Evolutionary conservation across 2,329 filamentous ascomycete genomes (phyloP).

Genomic region (Colletotrichum navitas): DNA sequence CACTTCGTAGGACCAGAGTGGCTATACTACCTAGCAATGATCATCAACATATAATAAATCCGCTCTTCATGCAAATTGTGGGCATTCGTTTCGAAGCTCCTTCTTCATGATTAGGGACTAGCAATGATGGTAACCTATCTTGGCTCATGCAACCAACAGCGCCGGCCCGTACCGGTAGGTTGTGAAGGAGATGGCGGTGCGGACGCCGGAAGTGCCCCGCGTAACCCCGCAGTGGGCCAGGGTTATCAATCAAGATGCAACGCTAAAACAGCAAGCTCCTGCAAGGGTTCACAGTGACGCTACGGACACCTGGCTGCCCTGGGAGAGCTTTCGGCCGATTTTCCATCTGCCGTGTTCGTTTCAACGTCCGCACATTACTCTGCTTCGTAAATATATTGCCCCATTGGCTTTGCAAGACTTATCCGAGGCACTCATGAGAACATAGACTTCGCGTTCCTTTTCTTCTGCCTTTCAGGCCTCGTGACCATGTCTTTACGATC

Average conservation of each 20-base stretch:
- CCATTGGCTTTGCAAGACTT: neutral
- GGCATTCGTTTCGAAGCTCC: neutral
- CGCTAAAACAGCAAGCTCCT: slow-evolving; percentile 32
- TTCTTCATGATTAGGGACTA: too few species aligned
- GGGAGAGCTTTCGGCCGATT: slow-evolving; percentile 13
- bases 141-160: neutral
- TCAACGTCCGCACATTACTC: slow-evolving; percentile 19
- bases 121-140: neutral
- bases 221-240: slow-evolving; percentile 33
- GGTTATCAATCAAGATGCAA: slow-evolving; percentile 18
- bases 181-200: neutral
- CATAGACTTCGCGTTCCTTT: slow-evolving; percentile 5
- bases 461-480: slow-evolving; percentile 20
- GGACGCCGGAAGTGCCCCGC: slow-evolving; percentile 22
- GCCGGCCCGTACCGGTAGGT: slow-evolving; percentile 6
- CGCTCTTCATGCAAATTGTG: neutral
- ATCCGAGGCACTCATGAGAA: slow-evolving; percentile 18
- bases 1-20: neutral
- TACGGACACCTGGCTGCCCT: slow-evolving; percentile 37
- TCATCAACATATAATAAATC: neutral
- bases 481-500: slow-evolving; percentile 33
- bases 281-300: slow-evolving; percentile 40
- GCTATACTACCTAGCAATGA: neutral
- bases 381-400: slow-evolving; percentile 13
- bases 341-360: slow-evolving; percentile 4